A percentile compares a stretch with the other conserved stretches of the same genome.
Evolutionary conservation across 1,284 basidiomycete genomes (phyloP).

Genomic region (Papiliotrema terrestris): DNA sequence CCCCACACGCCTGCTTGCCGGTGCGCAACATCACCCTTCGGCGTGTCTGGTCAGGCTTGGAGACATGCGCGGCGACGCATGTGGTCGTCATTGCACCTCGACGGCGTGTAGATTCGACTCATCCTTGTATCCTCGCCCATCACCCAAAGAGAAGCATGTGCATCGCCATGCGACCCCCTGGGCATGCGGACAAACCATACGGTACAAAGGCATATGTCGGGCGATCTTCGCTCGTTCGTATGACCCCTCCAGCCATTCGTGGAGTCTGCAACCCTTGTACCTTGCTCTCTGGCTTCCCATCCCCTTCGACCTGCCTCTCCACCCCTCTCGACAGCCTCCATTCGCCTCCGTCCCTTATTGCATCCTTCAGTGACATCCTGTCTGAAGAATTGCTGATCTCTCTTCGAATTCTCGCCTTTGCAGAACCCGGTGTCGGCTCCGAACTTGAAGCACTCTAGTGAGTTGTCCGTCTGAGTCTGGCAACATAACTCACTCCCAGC

Average conservation of each 20-base stretch:
- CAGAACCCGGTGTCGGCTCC: slow-evolving; percentile 48
- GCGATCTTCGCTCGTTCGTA: background rate
- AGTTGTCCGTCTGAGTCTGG: slow-evolving; percentile 13
- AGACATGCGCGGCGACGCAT: background rate
- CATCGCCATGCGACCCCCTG: background rate
- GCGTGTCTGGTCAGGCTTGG: no score
- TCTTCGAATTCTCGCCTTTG: slow-evolving; percentile 39
- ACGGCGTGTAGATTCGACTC: background rate
- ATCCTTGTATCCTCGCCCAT: background rate
- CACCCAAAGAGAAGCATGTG: background rate
- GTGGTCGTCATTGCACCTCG: background rate
- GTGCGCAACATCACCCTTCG: no score
- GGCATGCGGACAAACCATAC: no score
- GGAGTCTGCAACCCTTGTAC: background rate
- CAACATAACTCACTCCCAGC: slow-evolving; percentile 24
- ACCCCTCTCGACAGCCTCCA: slow-evolving; percentile 6
- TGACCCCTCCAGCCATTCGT: background rate
- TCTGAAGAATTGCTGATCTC: slow-evolving; percentile 36
- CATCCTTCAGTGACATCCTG: background rate
- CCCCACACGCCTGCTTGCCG: no score
- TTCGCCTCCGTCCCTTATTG: background rate
- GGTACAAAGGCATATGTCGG: background rate
- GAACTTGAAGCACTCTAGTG: slow-evolving; percentile 50
- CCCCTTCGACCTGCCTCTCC: slow-evolving; percentile 12
- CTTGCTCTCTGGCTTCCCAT: slow-evolving; percentile 11